phyloP scores from a whole-genome alignment of 495 filamentous ascomycete genomes.

The Neurospora sublineolata region DNA sequence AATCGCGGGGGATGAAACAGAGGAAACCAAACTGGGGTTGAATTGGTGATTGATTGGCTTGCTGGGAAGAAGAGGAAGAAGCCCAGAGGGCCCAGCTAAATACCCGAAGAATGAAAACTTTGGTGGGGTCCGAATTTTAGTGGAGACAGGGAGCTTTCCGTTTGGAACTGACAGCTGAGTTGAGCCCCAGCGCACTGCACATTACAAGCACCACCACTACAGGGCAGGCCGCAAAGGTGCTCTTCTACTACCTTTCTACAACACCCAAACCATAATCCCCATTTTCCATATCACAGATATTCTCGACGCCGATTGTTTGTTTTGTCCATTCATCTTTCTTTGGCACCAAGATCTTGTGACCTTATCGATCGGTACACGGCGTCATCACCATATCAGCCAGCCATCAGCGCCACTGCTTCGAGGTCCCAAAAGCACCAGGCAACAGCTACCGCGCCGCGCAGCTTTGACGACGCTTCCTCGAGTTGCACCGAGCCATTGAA shows the following conservation, averaged over 20 bases:
- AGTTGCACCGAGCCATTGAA: background rate
- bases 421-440: background rate
- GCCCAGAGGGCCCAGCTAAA: too few relatives aligned
- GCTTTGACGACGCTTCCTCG: background rate
- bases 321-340: background rate
- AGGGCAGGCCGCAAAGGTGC: background rate
- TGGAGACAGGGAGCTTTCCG: slow-evolving; percentile 6
- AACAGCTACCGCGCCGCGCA: background rate
- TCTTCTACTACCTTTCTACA: background rate
- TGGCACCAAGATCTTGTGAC: background rate
- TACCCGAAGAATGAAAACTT: too few relatives aligned
- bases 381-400: background rate
- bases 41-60: too few relatives aligned
- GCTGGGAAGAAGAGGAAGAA: too few relatives aligned
- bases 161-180: background rate
- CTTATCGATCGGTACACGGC: background rate
- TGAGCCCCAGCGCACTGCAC: background rate
- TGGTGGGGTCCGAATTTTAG: too few relatives aligned
- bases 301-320: background rate
- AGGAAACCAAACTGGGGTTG: too few relatives aligned
- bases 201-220: background rate
- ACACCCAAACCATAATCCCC: background rate
- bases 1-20: slow-evolving; percentile 10
- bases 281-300: background rate
- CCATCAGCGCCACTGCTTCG: background rate